Evolutionary conservation across 306 rosid genomes (phyloP).

Genomic region (Trifolium dubium): DNA sequence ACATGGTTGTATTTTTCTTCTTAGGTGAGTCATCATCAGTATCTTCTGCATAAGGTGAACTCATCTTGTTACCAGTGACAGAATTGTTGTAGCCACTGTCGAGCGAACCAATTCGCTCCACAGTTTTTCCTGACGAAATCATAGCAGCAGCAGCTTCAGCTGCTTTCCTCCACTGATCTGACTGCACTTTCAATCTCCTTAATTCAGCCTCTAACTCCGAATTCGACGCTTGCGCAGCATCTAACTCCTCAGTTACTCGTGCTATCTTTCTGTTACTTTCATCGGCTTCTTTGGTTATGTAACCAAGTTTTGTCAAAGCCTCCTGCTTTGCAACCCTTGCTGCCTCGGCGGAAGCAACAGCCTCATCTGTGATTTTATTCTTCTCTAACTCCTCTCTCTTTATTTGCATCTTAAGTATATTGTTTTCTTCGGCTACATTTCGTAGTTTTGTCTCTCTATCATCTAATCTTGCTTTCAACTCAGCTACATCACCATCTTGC

Average conservation of each 20-base stretch:
- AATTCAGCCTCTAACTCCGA: constrained; percentile 72
- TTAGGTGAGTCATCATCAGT: constrained; percentile 76
- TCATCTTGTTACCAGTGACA: constrained; percentile 36
- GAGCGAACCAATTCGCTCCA: constrained; percentile 55
- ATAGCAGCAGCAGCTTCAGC: constrained; percentile 86
- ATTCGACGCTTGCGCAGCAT: constrained; percentile 64
- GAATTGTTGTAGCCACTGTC: constrained; percentile 64
- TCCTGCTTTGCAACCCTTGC: constrained; percentile 60
- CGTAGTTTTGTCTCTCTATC: constrained; percentile 70
- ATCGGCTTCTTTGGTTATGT: constrained; percentile 62
- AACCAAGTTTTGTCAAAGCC: constrained; percentile 62
- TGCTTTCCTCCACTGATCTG: constrained; percentile 90
- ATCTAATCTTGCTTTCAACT: constrained; percentile 61
- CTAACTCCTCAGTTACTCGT: constrained; percentile 67
- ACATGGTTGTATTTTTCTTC: constrained; percentile 75
- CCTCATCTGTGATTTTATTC: constrained; percentile 43
- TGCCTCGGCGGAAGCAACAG: constrained; percentile 54
- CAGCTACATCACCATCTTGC: constrained; percentile 47
- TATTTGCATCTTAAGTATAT: constrained; percentile 55
- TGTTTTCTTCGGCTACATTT: constrained; percentile 61
- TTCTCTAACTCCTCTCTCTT: constrained; percentile 50
- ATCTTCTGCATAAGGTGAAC: constrained; percentile 73
- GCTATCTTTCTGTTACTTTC: constrained; percentile 55
- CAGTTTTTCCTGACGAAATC: constrained; percentile 60
- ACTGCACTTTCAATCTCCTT: constrained; percentile 74